Percentiles rank a stretch among this genome's conserved stretches.
phyloP scores from a whole-genome alignment of 1,139 yeast genomes.

The Nakaseomyces delphensis region DNA sequence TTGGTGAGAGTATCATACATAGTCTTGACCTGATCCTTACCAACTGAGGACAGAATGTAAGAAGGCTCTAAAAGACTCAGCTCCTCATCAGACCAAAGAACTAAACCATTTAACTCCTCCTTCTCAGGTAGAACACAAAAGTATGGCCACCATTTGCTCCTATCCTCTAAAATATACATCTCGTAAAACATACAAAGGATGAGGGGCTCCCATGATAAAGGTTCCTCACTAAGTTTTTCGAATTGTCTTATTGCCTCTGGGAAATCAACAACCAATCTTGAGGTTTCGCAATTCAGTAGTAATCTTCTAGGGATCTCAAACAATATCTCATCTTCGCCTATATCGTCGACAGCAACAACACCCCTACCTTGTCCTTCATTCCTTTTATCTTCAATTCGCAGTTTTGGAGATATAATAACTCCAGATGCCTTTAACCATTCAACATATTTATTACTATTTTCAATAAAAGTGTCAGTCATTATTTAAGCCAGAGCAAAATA shows the following conservation, averaged over 20 bases:
- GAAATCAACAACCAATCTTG: conserved; percentile 36
- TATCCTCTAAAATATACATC: conserved; percentile 32
- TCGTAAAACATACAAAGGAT: conserved; percentile 62
- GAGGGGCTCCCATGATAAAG: conserved; percentile 56
- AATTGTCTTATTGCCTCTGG: conserved; percentile 41
- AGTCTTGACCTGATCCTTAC: conserved; percentile 55
- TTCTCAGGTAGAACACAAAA: conserved; percentile 55
- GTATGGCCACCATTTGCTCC: conserved; percentile 61
- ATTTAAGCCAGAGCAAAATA: neutral
- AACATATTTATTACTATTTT: conserved; percentile 38
- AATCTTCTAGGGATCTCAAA: conserved; percentile 59
- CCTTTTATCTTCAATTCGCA: conserved; percentile 54
- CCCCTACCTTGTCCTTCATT: conserved; percentile 65
- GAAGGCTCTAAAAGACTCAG: conserved; percentile 56
- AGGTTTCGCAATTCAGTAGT: conserved; percentile 51
- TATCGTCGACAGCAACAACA: conserved; percentile 54
- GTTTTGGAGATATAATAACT: conserved; percentile 45
- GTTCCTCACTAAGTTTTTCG: conserved; percentile 1
- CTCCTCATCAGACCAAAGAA: conserved; percentile 61
- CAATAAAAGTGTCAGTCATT: conserved; percentile 19
- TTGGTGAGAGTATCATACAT: conserved; percentile 38
- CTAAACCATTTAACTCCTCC: conserved; percentile 51
- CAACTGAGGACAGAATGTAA: conserved; percentile 58
- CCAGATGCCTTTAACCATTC: conserved; percentile 43
- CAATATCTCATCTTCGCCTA: conserved; percentile 49